A percentile compares a stretch with the other conserved stretches of the same genome.
Evolutionary conservation across 345 rosid genomes (phyloP).

Genomic region (Pistacia atlantica): DNA sequence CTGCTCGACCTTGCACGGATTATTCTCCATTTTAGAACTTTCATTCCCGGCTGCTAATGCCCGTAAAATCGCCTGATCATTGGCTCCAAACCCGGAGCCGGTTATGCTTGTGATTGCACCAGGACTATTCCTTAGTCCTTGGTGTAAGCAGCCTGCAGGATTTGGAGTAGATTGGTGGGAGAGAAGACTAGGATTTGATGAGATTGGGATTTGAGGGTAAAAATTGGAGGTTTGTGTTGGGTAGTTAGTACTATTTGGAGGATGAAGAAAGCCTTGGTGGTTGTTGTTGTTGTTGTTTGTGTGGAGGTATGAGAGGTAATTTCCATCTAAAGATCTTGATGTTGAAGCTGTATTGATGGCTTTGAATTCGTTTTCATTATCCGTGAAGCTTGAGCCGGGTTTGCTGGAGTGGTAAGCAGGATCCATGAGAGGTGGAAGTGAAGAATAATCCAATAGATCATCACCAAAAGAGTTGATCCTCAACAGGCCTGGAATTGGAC

Average conservation of each 20-base stretch:
- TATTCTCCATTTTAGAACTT: constrained; percentile 7
- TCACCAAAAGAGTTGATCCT: constrained; percentile 48
- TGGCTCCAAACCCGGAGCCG: constrained; percentile 4
- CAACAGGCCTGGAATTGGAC: constrained; percentile 36
- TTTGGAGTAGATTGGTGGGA: constrained; percentile 10
- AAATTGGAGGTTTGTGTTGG: constrained; percentile 27
- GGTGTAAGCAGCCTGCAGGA: constrained; percentile 30
- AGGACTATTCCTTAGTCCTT: constrained; percentile 13
- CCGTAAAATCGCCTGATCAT: constrained; percentile 28
- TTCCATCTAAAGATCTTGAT: constrained; percentile 25
- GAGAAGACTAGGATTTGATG: constrained; percentile 27
- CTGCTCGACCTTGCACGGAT: constrained; percentile 53
- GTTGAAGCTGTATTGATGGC: constrained; percentile 5
- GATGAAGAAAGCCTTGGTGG: constrained; percentile 13
- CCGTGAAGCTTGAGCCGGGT: constrained; percentile 31
- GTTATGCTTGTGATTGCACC: constrained; percentile 15
- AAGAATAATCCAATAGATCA: constrained; percentile 42
- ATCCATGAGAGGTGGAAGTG: constrained; percentile 65
- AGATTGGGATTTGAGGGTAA: constrained; percentile 29
- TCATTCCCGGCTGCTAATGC: constrained; percentile 21
- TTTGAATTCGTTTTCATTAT: constrained; percentile 34
- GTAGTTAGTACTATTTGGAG: constrained; percentile 16
- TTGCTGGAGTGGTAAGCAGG: constrained; percentile 21
- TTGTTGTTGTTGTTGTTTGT: neutral
- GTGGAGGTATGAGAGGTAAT: constrained; percentile 10